Evolutionary conservation across 176 grass and related monocot species (phyloP).

Genomic region (Poa annua): DNA sequence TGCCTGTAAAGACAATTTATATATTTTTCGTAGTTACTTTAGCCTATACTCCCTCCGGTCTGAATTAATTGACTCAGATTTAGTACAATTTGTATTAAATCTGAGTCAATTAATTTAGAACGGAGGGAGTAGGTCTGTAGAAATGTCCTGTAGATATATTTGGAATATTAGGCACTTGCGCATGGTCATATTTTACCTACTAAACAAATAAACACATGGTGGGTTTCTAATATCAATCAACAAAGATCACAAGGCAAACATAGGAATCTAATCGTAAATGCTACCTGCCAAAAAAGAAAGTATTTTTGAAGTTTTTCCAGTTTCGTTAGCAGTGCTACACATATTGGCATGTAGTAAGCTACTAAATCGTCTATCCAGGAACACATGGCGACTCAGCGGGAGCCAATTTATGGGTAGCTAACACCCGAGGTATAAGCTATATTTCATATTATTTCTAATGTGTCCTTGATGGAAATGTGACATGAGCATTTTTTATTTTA

Average conservation of each 20-base stretch:
- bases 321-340: not conserved
- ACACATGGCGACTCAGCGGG: not conserved
- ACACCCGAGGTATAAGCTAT: constrained; percentile 5
- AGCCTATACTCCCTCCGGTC: not conserved
- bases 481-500: not conserved
- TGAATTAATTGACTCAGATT: too few species aligned
- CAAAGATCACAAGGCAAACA: too few species aligned
- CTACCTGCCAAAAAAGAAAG: not conserved
- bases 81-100: too few species aligned
- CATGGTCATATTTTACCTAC: not conserved
- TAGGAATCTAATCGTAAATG: not conserved
- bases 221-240: not conserved
- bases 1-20: too few species aligned
- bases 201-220: not conserved
- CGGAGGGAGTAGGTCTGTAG: not conserved
- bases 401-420: not conserved
- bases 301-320: not conserved
- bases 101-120: too few species aligned
- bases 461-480: not conserved
- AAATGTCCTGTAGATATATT: not conserved
- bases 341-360: not conserved
- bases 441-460: not conserved
- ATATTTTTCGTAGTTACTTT: not conserved
- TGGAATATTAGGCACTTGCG: not conserved
- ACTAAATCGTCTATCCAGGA: not conserved